These are phyloP conservation scores for Albugo laibachii DNA, from an alignment of 352 stramenopile genomes.

Conservation along the genomic window DNA sequence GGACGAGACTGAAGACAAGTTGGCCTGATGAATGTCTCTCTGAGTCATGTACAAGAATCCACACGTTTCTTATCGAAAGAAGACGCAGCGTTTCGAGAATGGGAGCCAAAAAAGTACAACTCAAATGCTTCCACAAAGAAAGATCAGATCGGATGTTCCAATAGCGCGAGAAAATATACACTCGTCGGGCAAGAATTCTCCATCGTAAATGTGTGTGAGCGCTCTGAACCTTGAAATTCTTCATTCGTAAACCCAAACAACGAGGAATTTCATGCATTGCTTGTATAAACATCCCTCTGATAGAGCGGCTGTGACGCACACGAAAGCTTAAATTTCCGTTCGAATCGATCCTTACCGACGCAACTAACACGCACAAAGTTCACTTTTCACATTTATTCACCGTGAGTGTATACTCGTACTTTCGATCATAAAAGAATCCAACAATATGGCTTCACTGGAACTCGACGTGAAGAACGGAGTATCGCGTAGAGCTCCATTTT, in stretches of 20 bases:
- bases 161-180: conserved; percentile 73
- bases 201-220: conserved; percentile 7
- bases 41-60: conserved; percentile 22
- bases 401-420: conserved; percentile 4
- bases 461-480: conserved; percentile 29
- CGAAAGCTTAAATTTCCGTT: conserved; percentile 54
- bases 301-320: conserved; percentile 49
- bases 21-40: not conserved
- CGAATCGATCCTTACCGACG: conserved; percentile 41
- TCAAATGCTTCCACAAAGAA: conserved; percentile 40
- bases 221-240: too few species aligned
- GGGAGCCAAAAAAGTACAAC: conserved; percentile 32
- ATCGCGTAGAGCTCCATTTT: conserved; percentile 31
- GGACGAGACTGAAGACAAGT: conserved; percentile 1
- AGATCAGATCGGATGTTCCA: conserved; percentile 66
- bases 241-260: not conserved
- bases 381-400: not conserved
- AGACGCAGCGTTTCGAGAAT: conserved; percentile 40
- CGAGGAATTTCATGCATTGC: conserved; percentile 3
- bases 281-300: conserved; percentile 13
- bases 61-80: conserved; percentile 39
- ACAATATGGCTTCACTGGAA: conserved; percentile 46
- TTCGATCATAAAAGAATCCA: conserved; percentile 60
- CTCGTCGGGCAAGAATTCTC: conserved; percentile 12
- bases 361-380: conserved; percentile 11